These are phyloP conservation scores for Syncephalastrum sp. DNA, from an alignment of 371 early-diverging fungal species.

Conservation along the genomic window DNA sequence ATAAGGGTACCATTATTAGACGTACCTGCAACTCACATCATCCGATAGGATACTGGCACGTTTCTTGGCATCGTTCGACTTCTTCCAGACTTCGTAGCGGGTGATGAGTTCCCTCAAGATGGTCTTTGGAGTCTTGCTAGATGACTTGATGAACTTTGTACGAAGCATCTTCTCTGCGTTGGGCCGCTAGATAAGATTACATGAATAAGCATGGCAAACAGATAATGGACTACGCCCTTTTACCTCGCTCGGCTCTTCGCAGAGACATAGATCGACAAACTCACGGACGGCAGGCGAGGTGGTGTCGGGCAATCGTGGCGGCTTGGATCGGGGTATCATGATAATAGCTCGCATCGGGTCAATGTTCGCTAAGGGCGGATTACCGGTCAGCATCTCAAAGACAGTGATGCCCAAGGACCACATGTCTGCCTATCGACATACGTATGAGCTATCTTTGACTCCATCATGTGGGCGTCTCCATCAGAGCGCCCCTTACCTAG, in stretches of 20 bases:
- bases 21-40: constrained; percentile 43
- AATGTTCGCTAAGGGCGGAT: constrained; percentile 91
- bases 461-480: background rate
- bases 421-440: constrained; percentile 65
- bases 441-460: background rate
- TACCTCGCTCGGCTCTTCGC: constrained; percentile 83
- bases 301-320: constrained; percentile 71
- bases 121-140: constrained; percentile 42
- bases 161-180: constrained; percentile 60
- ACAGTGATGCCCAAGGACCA: constrained; percentile 97
- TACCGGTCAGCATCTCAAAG: constrained; percentile 93
- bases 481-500: constrained; percentile 8
- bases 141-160: constrained; percentile 55
- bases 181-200: constrained; percentile 39
- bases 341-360: constrained; percentile 92
- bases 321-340: constrained; percentile 76
- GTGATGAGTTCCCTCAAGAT: constrained; percentile 50
- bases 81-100: constrained; percentile 52
- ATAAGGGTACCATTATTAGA: background rate
- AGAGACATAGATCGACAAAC: constrained; percentile 85
- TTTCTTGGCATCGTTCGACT: constrained; percentile 36
- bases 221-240: background rate
- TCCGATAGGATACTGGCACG: constrained; percentile 44
- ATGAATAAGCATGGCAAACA: background rate
- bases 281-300: constrained; percentile 83